Evolutionary conservation across 2,329 filamentous ascomycete genomes (phyloP).

Genomic region (Bipolaris sorokiniana): DNA sequence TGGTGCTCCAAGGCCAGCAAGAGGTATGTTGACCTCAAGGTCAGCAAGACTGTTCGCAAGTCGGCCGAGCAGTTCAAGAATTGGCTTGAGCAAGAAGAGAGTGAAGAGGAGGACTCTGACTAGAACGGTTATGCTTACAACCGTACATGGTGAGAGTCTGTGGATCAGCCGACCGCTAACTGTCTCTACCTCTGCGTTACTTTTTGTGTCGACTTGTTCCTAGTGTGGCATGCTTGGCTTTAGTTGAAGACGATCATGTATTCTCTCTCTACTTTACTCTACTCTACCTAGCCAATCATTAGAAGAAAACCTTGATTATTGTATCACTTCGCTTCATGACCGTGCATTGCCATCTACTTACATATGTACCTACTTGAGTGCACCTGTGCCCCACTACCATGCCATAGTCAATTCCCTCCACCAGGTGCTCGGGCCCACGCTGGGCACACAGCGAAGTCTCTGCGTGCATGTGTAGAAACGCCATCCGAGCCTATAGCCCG

Average conservation of each 20-base stretch:
- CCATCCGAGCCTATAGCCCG: background rate
- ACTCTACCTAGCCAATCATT: slow-evolving; percentile 21
- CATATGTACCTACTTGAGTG: too few relatives aligned
- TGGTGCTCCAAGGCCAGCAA: slow-evolving; percentile 97
- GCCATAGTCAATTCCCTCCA: slow-evolving; percentile 11
- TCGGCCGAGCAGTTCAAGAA: slow-evolving; percentile 91
- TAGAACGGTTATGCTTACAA: slow-evolving; percentile 14
- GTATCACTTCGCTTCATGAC: slow-evolving; percentile 5
- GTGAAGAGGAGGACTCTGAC: slow-evolving; percentile 54
- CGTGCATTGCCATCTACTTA: slow-evolving; percentile 10
- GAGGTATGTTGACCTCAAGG: slow-evolving; percentile 91
- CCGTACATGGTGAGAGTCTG: slow-evolving; percentile 7
- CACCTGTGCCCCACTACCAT: slow-evolving; percentile 11
- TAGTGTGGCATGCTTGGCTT: slow-evolving; percentile 8
- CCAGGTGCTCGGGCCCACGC: slow-evolving; percentile 20
- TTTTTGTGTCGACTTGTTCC: slow-evolving; percentile 15
- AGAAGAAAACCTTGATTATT: slow-evolving; percentile 16
- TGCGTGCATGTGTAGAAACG: slow-evolving; percentile 10
- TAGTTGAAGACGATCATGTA: slow-evolving; percentile 8
- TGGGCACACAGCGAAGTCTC: slow-evolving; percentile 19
- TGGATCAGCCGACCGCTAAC: slow-evolving; percentile 14
- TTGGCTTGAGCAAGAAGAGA: slow-evolving; percentile 84
- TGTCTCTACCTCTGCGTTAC: slow-evolving; percentile 14
- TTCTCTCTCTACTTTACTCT: slow-evolving; percentile 20
- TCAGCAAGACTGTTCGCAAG: slow-evolving; percentile 94